phyloP scores from a whole-genome alignment of 768 basidiomycete genomes.

The Candolleomyces aberdarensis region DNA sequence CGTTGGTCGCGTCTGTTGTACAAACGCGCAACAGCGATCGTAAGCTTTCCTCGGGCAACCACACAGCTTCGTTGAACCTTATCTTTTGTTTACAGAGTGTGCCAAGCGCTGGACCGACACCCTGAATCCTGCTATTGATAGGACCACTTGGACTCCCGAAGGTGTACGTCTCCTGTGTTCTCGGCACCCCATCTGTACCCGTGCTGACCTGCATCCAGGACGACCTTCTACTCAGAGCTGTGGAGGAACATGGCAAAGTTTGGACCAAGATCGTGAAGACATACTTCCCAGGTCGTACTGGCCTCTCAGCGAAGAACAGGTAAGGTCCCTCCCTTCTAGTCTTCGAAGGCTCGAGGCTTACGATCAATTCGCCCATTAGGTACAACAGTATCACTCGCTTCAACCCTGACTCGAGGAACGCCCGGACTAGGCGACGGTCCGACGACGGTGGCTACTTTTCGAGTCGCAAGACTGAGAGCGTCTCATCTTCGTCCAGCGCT shows the following conservation, averaged over 20 bases:
- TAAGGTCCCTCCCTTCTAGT: constrained; percentile 17
- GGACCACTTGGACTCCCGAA: constrained; percentile 56
- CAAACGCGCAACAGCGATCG: constrained; percentile 58
- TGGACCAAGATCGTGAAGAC: constrained; percentile 64
- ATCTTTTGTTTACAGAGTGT: constrained; percentile 39
- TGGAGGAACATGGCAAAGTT: constrained; percentile 53
- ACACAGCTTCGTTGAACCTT: constrained; percentile 12
- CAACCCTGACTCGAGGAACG: constrained; percentile 35
- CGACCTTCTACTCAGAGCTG: constrained; percentile 50
- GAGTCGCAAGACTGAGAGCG: constrained; percentile 33
- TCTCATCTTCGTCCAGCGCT: constrained; percentile 40
- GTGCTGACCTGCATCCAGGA: constrained; percentile 33
- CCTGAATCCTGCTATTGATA: constrained; percentile 57
- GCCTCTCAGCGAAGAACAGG: constrained; percentile 60
- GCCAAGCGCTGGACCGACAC: constrained; percentile 64
- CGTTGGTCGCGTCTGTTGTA: constrained; percentile 54
- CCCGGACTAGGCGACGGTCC: constrained; percentile 35
- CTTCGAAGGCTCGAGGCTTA: not conserved
- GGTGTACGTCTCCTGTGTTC: constrained; percentile 31
- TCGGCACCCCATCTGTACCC: not conserved
- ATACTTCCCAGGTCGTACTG: constrained; percentile 59
- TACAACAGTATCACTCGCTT: constrained; percentile 54
- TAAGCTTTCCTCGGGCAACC: constrained; percentile 27
- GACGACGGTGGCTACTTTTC: constrained; percentile 27
- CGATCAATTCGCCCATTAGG: constrained; percentile 21